Evolutionary conservation across 768 basidiomycete genomes (phyloP), one percentile per base, ranked within the genome.

Genomic region (Asterophora parasitica): DNA sequence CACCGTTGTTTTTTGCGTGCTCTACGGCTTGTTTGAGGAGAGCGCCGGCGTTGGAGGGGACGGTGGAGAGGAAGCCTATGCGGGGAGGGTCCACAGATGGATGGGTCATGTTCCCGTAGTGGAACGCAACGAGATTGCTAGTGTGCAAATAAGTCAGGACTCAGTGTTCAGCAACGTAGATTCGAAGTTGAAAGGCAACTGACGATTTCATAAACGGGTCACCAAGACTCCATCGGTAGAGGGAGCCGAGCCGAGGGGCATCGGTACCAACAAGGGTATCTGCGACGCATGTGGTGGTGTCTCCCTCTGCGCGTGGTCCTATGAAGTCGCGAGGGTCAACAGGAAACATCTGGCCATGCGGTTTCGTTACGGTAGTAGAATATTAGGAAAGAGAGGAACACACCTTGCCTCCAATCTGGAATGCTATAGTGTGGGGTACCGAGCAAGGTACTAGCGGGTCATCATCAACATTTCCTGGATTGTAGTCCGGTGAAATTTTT

Each of bases 181-280:
- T 23, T 23, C 6, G 23, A 3, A 23, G 23, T 23, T 23, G 23
- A n/a, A n/a, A 35, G 13, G 13, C 10, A 6, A 73, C 84, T 43
- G 54, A 85, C 85, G 82, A 80, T 60, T 82, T 83, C 46, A 87
- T 61, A 55, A 86, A 87, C 0, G 85, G 84, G 54, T 77, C 78
- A 2, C 85, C 85, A 17, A 88, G 69, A 65, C 78, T 86, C 85
- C 85, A 88, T 40, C 81, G 76, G 57, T 79, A 86, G 26, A 82
- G 55, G 9, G 75, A 65, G 4, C 77, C 76, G 10, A 62, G 57
- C 31, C 62, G 57, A 2, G 84, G 85, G 3, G 82, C 67, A 55
- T 87, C 85, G 3, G 83, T 86, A 4, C 71, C 46, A 0, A 77
- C 79, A 23, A 87, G 42, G 40, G 79, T 81, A 55, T 72, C 68